Conservation (phyloP, 306 rosid species). For the Fragaria nilgerrensis region DNA sequence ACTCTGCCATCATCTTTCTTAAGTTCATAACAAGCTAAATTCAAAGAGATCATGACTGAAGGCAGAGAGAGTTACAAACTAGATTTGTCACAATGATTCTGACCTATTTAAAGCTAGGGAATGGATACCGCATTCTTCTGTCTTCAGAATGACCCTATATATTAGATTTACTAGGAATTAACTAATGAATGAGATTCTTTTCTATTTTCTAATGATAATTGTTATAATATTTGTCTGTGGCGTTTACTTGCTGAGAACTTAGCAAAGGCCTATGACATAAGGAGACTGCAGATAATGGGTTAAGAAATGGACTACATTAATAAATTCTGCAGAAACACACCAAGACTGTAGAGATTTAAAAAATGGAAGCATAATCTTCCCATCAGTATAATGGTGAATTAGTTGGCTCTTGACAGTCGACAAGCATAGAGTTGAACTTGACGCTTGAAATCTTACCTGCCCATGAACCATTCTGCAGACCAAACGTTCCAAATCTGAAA, state of each 20-base stretch:
- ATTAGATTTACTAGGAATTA: neutral
- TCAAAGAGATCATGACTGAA: no score
- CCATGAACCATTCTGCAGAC: constrained; percentile 88
- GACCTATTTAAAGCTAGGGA: neutral
- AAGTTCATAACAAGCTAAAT: neutral
- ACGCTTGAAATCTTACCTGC: constrained; percentile 54
- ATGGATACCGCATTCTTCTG: neutral
- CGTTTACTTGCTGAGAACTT: neutral
- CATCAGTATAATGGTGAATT: neutral
- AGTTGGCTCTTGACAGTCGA: neutral
- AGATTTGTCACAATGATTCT: neutral
- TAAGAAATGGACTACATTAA: neutral
- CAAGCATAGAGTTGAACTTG: neutral
- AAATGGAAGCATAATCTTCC: neutral
- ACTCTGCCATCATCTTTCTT: neutral
- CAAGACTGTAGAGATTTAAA: neutral
- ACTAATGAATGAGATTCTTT: neutral
- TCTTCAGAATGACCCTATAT: neutral
- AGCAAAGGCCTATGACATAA: neutral
- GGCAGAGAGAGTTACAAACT: neutral
- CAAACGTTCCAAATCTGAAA: constrained; percentile 88
- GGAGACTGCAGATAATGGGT: neutral
- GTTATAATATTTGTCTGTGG: neutral
- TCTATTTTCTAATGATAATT: neutral
- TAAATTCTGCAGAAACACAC: neutral